Evolutionary conservation across 805 yeast genomes (phyloP).

Genomic region (Metschnikowia aberdeeniae): DNA sequence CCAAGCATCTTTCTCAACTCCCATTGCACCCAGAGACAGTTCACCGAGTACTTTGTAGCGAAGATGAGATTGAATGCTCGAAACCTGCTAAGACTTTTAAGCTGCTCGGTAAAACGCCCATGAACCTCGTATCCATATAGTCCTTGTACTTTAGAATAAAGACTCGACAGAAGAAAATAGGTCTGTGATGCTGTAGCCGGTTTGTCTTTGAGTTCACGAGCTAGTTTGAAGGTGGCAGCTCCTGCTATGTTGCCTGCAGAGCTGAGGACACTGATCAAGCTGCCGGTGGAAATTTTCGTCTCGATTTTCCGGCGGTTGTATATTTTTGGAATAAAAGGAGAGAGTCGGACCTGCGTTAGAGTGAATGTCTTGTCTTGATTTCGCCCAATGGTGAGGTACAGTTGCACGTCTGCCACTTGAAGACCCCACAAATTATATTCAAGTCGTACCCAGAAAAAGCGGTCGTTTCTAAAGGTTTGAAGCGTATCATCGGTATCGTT

Average conservation of each 20-base stretch:
- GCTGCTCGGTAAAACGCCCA: constrained; percentile 7
- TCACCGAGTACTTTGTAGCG: constrained; percentile 26
- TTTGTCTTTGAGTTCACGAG: no score
- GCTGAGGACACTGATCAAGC: constrained; percentile 8
- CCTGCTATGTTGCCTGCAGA: neutral
- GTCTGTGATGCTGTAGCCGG: constrained; percentile 12
- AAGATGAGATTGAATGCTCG: constrained; percentile 26
- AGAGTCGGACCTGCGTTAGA: neutral
- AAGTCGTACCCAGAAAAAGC: constrained; percentile 27
- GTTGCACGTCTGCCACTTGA: no score
- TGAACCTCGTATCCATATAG: constrained; percentile 9
- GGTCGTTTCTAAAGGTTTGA: constrained; percentile 12
- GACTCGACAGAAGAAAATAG: neutral
- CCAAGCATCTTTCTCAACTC: constrained; percentile 29
- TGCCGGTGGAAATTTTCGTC: constrained; percentile 7
- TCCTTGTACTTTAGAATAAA: constrained; percentile 1
- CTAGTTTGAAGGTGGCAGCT: no score
- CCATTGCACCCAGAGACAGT: constrained; percentile 27
- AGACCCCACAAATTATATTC: constrained; percentile 33
- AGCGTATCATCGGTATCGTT: constrained; percentile 13
- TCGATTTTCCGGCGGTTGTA: neutral
- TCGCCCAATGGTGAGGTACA: constrained; percentile 8
- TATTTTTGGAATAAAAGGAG: no score
- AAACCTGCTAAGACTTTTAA: constrained; percentile 10
- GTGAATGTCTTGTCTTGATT: constrained; percentile 3